A percentile compares a stretch with the other conserved stretches of the same genome.
These are phyloP conservation scores for Saussurea involucrata DNA, from an alignment of 129 eudicot genomes.

Conservation along the genomic window DNA sequence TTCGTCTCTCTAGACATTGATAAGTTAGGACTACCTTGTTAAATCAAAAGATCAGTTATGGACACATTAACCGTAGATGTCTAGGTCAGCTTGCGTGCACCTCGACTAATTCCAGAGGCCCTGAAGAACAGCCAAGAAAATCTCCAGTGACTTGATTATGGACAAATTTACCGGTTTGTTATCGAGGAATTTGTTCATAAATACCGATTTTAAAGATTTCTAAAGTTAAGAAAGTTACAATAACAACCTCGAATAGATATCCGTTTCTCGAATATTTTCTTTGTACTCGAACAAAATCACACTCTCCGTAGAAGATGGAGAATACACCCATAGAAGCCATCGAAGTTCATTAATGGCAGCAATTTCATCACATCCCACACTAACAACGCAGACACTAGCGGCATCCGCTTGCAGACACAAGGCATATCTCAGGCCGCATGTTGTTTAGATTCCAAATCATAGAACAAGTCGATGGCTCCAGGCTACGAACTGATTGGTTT, in stretches of 20 bases:
- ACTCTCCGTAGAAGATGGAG: background rate
- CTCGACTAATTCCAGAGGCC: too few species aligned
- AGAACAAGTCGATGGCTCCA: background rate
- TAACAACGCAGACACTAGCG: background rate
- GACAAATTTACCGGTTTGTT: too few species aligned
- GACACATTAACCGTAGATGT: too few species aligned
- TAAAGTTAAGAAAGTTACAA: background rate
- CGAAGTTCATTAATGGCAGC: background rate
- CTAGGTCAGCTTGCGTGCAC: too few species aligned
- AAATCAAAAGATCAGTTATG: too few species aligned
- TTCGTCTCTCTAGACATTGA: too few species aligned
- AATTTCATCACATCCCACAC: background rate
- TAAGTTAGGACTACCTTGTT: too few species aligned
- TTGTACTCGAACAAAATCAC: background rate
- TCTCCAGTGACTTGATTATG: too few species aligned
- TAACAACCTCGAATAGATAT: background rate
- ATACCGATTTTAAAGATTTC: too few species aligned
- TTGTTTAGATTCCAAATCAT: background rate
- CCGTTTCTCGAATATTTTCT: background rate
- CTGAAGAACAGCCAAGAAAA: too few species aligned
- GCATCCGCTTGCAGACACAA: background rate
- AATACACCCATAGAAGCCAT: background rate
- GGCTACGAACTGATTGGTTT: conserved; percentile 72
- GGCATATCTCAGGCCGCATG: background rate
- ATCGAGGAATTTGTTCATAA: background rate